Evolutionary conservation across 306 rosid species (phyloP).

Genomic region (Comarum palustre): DNA sequence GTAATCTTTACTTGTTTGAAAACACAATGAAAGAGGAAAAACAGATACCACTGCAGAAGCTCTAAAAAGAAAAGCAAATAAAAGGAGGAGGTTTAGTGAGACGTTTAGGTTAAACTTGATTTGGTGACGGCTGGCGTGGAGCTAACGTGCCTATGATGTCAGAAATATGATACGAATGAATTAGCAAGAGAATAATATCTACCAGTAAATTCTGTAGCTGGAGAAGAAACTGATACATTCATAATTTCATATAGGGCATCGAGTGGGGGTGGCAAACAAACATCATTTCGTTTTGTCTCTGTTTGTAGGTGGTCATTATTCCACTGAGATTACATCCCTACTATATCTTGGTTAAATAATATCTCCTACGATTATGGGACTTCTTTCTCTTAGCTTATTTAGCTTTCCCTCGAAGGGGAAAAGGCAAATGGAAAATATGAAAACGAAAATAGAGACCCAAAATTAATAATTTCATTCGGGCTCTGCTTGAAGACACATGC

Average conservation of each 20-base stretch:
- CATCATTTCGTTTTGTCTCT: conserved; percentile 93
- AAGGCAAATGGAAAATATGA: not conserved
- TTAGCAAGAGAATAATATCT: conserved; percentile 25
- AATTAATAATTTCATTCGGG: not conserved
- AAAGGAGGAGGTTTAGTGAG: not conserved
- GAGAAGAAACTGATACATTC: conserved; percentile 23
- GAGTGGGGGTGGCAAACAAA: conserved; percentile 67
- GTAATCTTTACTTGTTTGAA: no score
- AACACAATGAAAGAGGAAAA: no score
- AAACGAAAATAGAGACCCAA: not conserved
- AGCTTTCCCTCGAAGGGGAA: not conserved
- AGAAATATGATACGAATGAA: conserved; percentile 29
- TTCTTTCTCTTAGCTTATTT: conserved; percentile 4
- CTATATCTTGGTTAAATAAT: not conserved
- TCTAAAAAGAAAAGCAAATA: not conserved
- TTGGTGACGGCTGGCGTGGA: conserved; percentile 45
- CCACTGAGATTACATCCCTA: conserved; percentile 39
- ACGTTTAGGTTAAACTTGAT: not conserved
- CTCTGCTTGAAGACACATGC: not conserved
- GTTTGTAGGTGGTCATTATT: conserved; percentile 54
- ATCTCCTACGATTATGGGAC: not conserved
- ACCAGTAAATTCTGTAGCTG: conserved; percentile 25
- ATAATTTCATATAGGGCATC: conserved; percentile 4
- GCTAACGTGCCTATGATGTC: conserved; percentile 59
- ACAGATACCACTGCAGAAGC: no score